Evolutionary conservation across 495 filamentous ascomycete species (phyloP).

Genomic region (Aspergillus carlsbadensis): DNA sequence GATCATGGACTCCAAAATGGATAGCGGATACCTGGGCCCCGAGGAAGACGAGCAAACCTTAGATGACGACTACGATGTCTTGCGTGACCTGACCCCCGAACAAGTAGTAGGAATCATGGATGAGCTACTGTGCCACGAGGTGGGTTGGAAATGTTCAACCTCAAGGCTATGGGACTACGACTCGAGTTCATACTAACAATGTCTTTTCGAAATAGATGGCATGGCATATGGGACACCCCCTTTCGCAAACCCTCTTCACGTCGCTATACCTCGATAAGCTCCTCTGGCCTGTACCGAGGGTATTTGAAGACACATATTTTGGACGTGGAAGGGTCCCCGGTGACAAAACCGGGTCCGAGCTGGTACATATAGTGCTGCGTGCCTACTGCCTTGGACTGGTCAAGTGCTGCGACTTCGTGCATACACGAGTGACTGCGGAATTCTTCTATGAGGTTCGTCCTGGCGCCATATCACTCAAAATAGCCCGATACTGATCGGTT

Average conservation of each 20-base stretch:
- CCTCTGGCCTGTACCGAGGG: slow-evolving; percentile 65
- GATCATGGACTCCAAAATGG: slow-evolving; percentile 99
- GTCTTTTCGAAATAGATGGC: slow-evolving; percentile 65
- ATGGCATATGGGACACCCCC: slow-evolving; percentile 92
- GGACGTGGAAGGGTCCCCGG: slow-evolving; percentile 37
- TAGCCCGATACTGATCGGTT: slow-evolving; percentile 2
- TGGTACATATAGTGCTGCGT: slow-evolving; percentile 68
- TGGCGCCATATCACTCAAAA: slow-evolving; percentile 1
- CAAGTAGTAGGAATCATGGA: slow-evolving; percentile 94
- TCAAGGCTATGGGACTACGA: neutral
- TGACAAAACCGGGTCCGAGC: slow-evolving; percentile 35
- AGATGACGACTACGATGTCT: slow-evolving; percentile 83
- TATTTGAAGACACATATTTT: slow-evolving; percentile 71
- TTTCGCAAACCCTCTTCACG: slow-evolving; percentile 94
- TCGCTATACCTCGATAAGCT: slow-evolving; percentile 88
- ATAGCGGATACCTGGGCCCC: slow-evolving; percentile 77
- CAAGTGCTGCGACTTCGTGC: slow-evolving; percentile 79
- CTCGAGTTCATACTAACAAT: slow-evolving; percentile 20
- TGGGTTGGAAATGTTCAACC: slow-evolving; percentile 29
- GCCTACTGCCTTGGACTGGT: slow-evolving; percentile 85
- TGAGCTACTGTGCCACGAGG: slow-evolving; percentile 85
- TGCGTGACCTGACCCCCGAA: slow-evolving; percentile 64
- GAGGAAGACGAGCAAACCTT: slow-evolving; percentile 64
- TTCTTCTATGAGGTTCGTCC: slow-evolving; percentile 79
- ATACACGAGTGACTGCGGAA: slow-evolving; percentile 68